Evolutionary conservation across 768 basidiomycete species (phyloP).

Genomic region (Hygrophoropsis aurantiaca): DNA sequence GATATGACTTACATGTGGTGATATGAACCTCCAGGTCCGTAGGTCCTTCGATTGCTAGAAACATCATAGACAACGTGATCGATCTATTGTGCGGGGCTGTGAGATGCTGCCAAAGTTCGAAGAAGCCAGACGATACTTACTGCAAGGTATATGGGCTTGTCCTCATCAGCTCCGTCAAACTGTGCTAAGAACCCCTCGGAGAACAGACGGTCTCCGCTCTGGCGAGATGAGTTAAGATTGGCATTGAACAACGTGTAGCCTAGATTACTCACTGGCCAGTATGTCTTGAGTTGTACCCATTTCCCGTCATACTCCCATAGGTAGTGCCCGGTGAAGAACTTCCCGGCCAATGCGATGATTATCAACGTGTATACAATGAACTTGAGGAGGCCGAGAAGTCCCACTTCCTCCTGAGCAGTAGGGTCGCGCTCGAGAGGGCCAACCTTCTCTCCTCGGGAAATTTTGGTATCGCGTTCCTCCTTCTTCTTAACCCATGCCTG

Average conservation of each 20-base stretch:
- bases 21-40: conserved; percentile 89
- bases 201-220: conserved; percentile 68
- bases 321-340: conserved; percentile 86
- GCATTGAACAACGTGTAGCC: background rate
- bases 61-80: conserved; percentile 95
- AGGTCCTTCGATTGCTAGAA: conserved; percentile 66
- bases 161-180: conserved; percentile 69
- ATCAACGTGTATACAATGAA: conserved; percentile 60
- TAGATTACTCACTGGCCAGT: conserved; percentile 61
- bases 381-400: conserved; percentile 63
- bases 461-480: conserved; percentile 68
- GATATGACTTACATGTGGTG: conserved; percentile 53
- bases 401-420: conserved; percentile 66
- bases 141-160: conserved; percentile 80
- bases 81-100: conserved; percentile 50
- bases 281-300: conserved; percentile 58
- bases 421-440: conserved; percentile 76
- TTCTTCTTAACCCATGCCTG: conserved; percentile 68
- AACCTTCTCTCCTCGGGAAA: conserved; percentile 71
- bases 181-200: conserved; percentile 66
- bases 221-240: conserved; percentile 12
- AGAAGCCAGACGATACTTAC: conserved; percentile 49
- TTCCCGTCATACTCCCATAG: conserved; percentile 79
- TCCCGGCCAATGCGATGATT: conserved; percentile 61
- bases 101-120: conserved; percentile 1